phyloP scores from a whole-genome alignment of 2,329 filamentous ascomycete genomes.

The Shiraia sp. region DNA sequence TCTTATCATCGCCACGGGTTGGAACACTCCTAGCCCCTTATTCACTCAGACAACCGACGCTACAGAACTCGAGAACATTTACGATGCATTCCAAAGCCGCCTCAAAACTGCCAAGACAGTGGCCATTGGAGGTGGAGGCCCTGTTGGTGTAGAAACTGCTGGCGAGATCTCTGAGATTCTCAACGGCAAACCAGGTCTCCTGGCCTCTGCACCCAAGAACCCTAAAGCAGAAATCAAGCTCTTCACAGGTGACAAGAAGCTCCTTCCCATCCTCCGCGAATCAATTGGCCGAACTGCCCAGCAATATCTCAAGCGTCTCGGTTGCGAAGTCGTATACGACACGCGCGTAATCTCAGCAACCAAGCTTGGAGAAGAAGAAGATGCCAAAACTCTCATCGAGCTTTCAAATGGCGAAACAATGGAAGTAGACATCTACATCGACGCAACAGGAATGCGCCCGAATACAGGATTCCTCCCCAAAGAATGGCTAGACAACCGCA shows the following conservation, averaged over 20 bases:
- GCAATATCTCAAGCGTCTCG: conserved; percentile 51
- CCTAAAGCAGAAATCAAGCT: conserved; percentile 51
- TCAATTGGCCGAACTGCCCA: conserved; percentile 52
- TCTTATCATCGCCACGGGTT: conserved; percentile 61
- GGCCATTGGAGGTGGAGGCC: conserved; percentile 55
- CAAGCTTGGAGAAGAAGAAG: conserved; percentile 33
- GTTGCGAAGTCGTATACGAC: conserved; percentile 52
- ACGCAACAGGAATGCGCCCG: conserved; percentile 56
- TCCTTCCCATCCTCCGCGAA: conserved; percentile 51
- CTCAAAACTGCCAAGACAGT: conserved; percentile 49
- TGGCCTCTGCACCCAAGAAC: conserved; percentile 43
- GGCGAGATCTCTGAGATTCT: conserved; percentile 53
- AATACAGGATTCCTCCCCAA: conserved; percentile 59
- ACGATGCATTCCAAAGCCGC: conserved; percentile 43
- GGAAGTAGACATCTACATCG: conserved; percentile 58
- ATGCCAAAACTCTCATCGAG: conserved; percentile 48
- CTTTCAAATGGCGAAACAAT: conserved; percentile 53
- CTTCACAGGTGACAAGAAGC: conserved; percentile 48
- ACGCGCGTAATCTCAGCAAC: conserved; percentile 37
- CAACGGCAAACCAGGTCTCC: conserved; percentile 43
- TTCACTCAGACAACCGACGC: conserved; percentile 48
- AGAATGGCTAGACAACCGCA: conserved; percentile 53
- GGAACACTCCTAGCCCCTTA: conserved; percentile 52
- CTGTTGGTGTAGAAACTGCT: conserved; percentile 55
- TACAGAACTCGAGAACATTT: conserved; percentile 29